Base-by-base conservation (phyloP, 352 stramenopile species). In the Lagenidium giganteum region DNA sequence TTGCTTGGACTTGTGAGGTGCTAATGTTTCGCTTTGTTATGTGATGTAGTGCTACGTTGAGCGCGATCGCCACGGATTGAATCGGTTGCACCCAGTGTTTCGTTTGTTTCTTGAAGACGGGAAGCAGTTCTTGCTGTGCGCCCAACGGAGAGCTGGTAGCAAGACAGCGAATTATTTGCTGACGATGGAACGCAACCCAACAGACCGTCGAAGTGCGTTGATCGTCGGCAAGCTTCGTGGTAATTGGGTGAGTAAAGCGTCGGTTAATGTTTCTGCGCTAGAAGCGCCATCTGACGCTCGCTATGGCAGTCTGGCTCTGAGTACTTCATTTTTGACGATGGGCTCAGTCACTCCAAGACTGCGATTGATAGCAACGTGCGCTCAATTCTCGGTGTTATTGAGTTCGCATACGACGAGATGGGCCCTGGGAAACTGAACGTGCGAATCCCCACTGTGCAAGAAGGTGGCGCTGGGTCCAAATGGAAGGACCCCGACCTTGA, bases 351-450 rank as follows among this genome's bases (percentile, higher is more conserved):
- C 0, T 44, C 7, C 24, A 70, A 74, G 34, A 73, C 63, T 0
- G 64, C 67, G 3, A 32, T 81, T 3, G 68, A 72, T 12, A 51
- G 57, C 18, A 81, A 52, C 34, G 55, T 82, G 13, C 75, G 69
- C 8, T 53, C 41, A 18, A 54, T 84, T 12, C 50, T 91, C 5
- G 69, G 47, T 1, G 22, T 69, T 3, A 38, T 88, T 9, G 67
- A 79, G 34, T 86, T 83, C 22, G 68, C 64, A 13, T 87, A 87
- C 50, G 78, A 91, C 38, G 71, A 84, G 5, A 82, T 86, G 52
- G 71, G 75, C 0, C 75, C 75, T 13, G 75, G 75, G 2, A 48
- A 53, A 16, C 51, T 87, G 23, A 59, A 56, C 13, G 62, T 70
- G 6, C 57, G 72, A 31, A 62, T 83, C 3, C 69, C 70, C 2